These are phyloP conservation scores for Earliella scabrosa DNA, from an alignment of 1,284 basidiomycete species.

Conservation along the genomic window DNA sequence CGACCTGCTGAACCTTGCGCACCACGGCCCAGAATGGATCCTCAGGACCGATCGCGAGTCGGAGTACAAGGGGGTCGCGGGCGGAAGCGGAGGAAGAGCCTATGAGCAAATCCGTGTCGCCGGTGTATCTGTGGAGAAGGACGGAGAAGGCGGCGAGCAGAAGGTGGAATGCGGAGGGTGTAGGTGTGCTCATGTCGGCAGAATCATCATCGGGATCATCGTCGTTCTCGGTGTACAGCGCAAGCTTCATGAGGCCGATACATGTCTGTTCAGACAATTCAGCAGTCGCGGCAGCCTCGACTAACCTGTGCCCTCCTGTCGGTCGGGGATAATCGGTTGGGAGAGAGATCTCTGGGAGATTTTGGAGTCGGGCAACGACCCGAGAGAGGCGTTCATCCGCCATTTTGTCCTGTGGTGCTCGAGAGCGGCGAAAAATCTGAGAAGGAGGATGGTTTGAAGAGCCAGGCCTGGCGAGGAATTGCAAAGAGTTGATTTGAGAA, in stretches of 20 bases:
- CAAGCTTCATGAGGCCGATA: slow-evolving; percentile 75
- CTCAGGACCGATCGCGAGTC: slow-evolving; percentile 83
- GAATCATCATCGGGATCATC: slow-evolving; percentile 56
- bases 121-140: slow-evolving; percentile 93
- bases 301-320: slow-evolving; percentile 69
- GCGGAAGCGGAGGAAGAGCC: slow-evolving; percentile 87
- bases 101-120: slow-evolving; percentile 93
- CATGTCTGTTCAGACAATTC: slow-evolving; percentile 74
- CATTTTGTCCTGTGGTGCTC: slow-evolving; percentile 32
- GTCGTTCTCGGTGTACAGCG: slow-evolving; percentile 62
- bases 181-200: slow-evolving; percentile 52
- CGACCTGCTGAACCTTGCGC: slow-evolving; percentile 83
- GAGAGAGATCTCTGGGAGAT: slow-evolving; percentile 88
- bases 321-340: slow-evolving; percentile 97
- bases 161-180: slow-evolving; percentile 90
- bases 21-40: slow-evolving; percentile 95
- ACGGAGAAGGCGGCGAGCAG: slow-evolving; percentile 92
- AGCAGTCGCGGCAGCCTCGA: slow-evolving; percentile 78
- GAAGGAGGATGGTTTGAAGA: no score
- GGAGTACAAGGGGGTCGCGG: slow-evolving; percentile 83
- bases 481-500: no score
- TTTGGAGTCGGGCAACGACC: slow-evolving; percentile 67
- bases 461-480: no score
- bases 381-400: slow-evolving; percentile 47
- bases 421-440: no score